Evolutionary conservation across 345 rosid genomes (phyloP).

Genomic region (Populus davidiana): DNA sequence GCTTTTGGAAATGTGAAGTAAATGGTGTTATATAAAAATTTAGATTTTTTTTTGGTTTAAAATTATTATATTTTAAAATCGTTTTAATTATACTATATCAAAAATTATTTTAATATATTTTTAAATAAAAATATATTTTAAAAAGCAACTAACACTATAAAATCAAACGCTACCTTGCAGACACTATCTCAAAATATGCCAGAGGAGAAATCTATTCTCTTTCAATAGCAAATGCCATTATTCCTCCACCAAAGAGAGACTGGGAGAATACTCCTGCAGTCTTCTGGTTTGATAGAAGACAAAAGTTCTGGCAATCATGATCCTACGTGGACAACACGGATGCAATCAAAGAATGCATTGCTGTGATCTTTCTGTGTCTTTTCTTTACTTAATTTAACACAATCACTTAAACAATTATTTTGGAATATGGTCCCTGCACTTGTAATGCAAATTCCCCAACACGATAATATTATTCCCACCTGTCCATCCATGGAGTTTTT

Average conservation of each 20-base stretch:
- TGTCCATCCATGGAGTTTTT: conserved; percentile 14
- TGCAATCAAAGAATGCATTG: conserved; percentile 5
- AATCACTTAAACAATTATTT: conserved; percentile 9
- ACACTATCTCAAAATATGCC: not conserved
- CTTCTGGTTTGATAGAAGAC: not conserved
- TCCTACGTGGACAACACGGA: conserved; percentile 4
- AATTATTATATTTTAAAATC: too few relatives aligned
- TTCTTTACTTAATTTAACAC: conserved; percentile 5
- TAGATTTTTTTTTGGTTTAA: too few relatives aligned
- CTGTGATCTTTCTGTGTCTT: conserved; percentile 24
- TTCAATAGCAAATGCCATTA: not conserved
- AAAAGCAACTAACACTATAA: too few relatives aligned
- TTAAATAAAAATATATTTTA: too few relatives aligned
- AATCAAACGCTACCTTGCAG: too few relatives aligned
- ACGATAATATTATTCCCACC: conserved; percentile 21
- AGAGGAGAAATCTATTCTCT: not conserved
- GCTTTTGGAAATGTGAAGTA: too few relatives aligned
- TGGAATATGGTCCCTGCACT: conserved; percentile 29
- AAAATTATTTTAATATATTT: too few relatives aligned
- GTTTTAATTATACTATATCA: too few relatives aligned
- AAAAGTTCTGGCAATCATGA: not conserved
- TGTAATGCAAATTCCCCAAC: conserved; percentile 29
- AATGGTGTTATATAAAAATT: too few relatives aligned
- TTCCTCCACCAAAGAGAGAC: not conserved
- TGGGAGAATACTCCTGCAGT: not conserved